A percentile compares a stretch with the other conserved stretches of the same genome.
phyloP scores from a whole-genome alignment of 2,329 filamentous ascomycete species.

The Pseudopithomyces maydicus region DNA sequence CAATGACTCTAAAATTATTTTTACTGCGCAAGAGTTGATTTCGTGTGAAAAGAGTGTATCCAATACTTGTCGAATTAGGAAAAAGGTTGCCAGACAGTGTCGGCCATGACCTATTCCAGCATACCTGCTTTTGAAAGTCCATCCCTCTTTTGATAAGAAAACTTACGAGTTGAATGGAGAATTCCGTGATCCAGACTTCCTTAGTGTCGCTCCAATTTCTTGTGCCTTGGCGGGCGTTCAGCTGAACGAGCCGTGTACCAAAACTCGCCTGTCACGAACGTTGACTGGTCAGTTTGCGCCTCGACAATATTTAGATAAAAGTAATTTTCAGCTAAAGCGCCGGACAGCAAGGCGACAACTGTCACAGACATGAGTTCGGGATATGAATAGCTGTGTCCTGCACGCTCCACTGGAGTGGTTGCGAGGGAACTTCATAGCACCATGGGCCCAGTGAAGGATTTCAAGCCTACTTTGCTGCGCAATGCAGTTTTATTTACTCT shows the following conservation, averaged over 20 bases:
- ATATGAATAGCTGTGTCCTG: neutral
- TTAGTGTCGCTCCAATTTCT: neutral
- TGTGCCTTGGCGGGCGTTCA: neutral
- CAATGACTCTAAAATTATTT: too few species aligned
- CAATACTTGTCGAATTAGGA: too few species aligned
- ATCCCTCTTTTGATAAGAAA: neutral
- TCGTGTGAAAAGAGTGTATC: too few species aligned
- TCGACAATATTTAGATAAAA: neutral
- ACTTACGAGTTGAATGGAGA: neutral
- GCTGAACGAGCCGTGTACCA: neutral
- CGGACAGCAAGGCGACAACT: neutral
- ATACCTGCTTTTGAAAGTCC: neutral
- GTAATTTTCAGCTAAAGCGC: neutral
- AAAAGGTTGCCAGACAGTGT: too few species aligned
- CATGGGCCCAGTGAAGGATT: neutral
- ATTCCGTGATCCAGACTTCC: neutral
- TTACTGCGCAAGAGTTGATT: too few species aligned
- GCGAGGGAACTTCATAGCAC: neutral
- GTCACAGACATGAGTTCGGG: neutral
- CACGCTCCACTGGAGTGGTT: neutral
- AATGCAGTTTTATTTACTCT: neutral
- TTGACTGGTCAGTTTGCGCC: neutral
- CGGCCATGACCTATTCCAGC: neutral
- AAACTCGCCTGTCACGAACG: neutral
- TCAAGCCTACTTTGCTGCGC: neutral